These are phyloP conservation scores for Pseudogymnoascus sp. DNA, from an alignment of 2,329 filamentous ascomycete genomes.

Conservation along the genomic window DNA sequence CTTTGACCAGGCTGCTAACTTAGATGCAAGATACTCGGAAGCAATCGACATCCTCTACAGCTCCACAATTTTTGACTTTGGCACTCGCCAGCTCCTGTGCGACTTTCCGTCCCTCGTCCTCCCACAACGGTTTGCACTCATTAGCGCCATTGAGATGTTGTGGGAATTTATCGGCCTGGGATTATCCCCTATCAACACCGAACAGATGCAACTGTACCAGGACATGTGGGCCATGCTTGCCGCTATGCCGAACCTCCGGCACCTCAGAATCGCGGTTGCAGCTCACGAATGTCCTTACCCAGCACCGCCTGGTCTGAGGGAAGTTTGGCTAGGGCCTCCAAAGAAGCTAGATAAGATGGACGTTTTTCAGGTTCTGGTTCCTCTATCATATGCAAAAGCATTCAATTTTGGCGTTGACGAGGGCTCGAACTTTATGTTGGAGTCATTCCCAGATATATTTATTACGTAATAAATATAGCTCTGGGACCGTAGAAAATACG, in stretches of 20 bases:
- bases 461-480: not conserved
- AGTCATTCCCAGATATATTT: not conserved
- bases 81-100: slow-evolving; percentile 19
- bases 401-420: not conserved
- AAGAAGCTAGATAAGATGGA: not conserved
- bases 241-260: slow-evolving; percentile 5
- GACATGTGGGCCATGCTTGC: slow-evolving; percentile 5
- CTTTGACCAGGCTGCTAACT: not conserved
- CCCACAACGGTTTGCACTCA: slow-evolving; percentile 21
- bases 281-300: slow-evolving; percentile 4
- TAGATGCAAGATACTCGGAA: slow-evolving; percentile 18
- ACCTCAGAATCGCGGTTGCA: slow-evolving; percentile 1
- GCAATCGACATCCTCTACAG: slow-evolving; percentile 21
- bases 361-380: slow-evolving; percentile 5
- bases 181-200: not conserved
- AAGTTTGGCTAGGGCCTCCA: slow-evolving; percentile 5
- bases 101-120: slow-evolving; percentile 18
- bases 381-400: not conserved
- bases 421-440: not conserved
- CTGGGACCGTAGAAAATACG: not conserved
- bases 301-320: not conserved
- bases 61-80: slow-evolving; percentile 23
- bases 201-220: not conserved
- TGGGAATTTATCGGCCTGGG: slow-evolving; percentile 16
- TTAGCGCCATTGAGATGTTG: slow-evolving; percentile 17